Evolutionary conservation across 1,284 basidiomycete genomes (phyloP).

Genomic region (Sporisorium scitamineum): DNA sequence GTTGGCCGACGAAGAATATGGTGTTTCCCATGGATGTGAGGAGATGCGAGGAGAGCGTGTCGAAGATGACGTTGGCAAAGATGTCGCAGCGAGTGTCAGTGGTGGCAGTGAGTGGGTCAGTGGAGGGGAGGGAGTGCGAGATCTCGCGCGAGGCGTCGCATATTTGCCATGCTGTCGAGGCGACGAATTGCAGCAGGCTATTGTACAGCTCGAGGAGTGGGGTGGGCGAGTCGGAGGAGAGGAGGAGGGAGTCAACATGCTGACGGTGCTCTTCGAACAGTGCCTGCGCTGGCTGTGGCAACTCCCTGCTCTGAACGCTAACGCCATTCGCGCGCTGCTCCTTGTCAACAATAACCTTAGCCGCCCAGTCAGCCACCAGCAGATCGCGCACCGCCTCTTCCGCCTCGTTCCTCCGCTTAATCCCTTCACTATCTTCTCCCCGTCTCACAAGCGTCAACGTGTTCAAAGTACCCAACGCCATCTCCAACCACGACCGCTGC

Average conservation of each 20-base stretch:
- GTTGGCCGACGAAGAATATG: conserved; percentile 89
- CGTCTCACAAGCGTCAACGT: conserved; percentile 7
- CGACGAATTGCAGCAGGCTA: conserved; percentile 81
- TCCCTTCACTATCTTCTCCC: background rate
- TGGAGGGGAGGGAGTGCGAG: background rate
- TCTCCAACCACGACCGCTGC: conserved; percentile 48
- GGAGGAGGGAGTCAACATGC: conserved; percentile 70
- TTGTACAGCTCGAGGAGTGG: conserved; percentile 80
- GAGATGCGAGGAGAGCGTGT: conserved; percentile 81
- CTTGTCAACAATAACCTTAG: background rate
- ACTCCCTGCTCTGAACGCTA: background rate
- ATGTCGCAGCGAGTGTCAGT: conserved; percentile 40
- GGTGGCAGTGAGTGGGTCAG: background rate
- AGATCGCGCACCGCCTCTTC: conserved; percentile 49
- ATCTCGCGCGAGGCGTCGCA: conserved; percentile 79
- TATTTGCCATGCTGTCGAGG: conserved; percentile 77
- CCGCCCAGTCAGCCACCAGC: conserved; percentile 38
- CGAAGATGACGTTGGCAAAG: conserved; percentile 81
- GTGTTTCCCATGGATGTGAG: conserved; percentile 80
- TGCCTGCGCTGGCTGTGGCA: conserved; percentile 60
- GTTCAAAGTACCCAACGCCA: conserved; percentile 33
- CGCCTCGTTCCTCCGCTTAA: conserved; percentile 35
- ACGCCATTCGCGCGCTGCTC: background rate
- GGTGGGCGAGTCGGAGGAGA: conserved; percentile 24
- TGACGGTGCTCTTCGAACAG: conserved; percentile 79